A percentile compares a stretch with the other conserved stretches of the same genome.
Evolutionary conservation across 2,329 filamentous ascomycete species (phyloP).

Genomic region (Trichoderma pleuroti): DNA sequence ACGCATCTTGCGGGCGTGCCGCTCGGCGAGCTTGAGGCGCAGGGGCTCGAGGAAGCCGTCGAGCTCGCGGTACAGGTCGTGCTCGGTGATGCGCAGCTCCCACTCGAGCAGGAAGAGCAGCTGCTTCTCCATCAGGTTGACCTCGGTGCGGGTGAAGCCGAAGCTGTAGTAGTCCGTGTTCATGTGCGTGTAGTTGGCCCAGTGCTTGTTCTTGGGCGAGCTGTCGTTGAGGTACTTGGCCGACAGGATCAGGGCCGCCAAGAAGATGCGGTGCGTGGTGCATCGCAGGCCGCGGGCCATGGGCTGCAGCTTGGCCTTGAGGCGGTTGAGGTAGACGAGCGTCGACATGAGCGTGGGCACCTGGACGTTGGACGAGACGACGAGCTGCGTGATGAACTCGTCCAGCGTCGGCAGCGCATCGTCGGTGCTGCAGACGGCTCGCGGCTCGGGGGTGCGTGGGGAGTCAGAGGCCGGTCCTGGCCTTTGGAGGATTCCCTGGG

Average conservation of each 20-base stretch:
- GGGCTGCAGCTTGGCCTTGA: slow-evolving; percentile 81
- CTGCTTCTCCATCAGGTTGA: slow-evolving; percentile 99
- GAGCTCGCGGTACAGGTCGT: slow-evolving; percentile 83
- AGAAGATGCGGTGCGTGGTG: slow-evolving; percentile 96
- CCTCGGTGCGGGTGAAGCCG: slow-evolving; percentile 89
- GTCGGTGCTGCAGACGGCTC: slow-evolving; percentile 46
- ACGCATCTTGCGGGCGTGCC: slow-evolving; percentile 49
- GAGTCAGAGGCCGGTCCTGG: slow-evolving; percentile 44
- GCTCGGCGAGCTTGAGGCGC: slow-evolving; percentile 55
- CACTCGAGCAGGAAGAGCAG: slow-evolving; percentile 91
- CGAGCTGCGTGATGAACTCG: slow-evolving; percentile 86
- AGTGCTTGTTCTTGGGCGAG: slow-evolving; percentile 99
- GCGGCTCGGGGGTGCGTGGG: slow-evolving; percentile 50
- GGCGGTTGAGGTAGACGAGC: slow-evolving; percentile 83
- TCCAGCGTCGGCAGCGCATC: slow-evolving; percentile 72
- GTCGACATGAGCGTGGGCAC: slow-evolving; percentile 97
- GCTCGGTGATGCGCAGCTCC: slow-evolving; percentile 80
- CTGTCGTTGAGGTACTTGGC: slow-evolving; percentile 99
- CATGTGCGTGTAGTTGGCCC: slow-evolving; percentile 88
- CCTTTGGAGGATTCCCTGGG: slow-evolving; percentile 30
- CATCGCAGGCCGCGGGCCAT: slow-evolving; percentile 95
- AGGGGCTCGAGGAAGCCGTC: slow-evolving; percentile 87
- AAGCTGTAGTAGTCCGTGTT: slow-evolving; percentile 65
- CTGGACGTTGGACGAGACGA: slow-evolving; percentile 91
- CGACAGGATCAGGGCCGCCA: slow-evolving; percentile 78